These are phyloP conservation scores for Nepenthes alata DNA, from an alignment of 179 eudicot species.

Conservation along the genomic window DNA sequence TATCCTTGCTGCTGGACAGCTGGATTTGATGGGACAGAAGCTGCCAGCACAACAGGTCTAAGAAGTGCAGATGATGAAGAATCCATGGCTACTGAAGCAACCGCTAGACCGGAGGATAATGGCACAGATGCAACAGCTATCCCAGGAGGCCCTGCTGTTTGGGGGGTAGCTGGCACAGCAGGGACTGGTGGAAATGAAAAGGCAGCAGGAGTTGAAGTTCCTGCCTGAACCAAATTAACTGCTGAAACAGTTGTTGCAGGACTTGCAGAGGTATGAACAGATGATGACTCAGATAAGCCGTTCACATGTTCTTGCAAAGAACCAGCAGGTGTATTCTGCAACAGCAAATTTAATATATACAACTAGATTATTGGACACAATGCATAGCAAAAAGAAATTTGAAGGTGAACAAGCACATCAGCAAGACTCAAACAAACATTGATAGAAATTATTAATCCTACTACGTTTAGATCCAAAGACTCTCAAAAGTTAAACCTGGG, in stretches of 20 bases:
- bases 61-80: constrained; percentile 23
- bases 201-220: constrained; percentile 20
- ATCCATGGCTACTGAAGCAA: constrained; percentile 17
- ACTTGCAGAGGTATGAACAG: constrained; percentile 24
- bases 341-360: constrained; percentile 4
- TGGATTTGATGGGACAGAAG: constrained; percentile 26
- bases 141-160: constrained; percentile 33
- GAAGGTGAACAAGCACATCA: background rate
- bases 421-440: background rate
- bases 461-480: background rate
- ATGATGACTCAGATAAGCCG: constrained; percentile 22
- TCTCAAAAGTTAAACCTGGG: background rate
- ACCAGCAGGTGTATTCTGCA: constrained; percentile 26
- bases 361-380: background rate
- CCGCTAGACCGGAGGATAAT: constrained; percentile 20
- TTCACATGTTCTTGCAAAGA: constrained; percentile 21
- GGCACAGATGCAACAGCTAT: constrained; percentile 20
- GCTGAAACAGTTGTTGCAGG: constrained; percentile 20
- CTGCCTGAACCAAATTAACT: constrained; percentile 17
- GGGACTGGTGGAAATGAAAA: constrained; percentile 36
- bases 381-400: background rate
- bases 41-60: constrained; percentile 21
- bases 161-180: constrained; percentile 22
- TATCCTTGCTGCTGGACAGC: constrained; percentile 42
- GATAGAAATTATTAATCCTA: background rate